Evolutionary conservation across 2,329 filamentous ascomycete species (phyloP).

Genomic region (Aspergillus novofumigatus): DNA sequence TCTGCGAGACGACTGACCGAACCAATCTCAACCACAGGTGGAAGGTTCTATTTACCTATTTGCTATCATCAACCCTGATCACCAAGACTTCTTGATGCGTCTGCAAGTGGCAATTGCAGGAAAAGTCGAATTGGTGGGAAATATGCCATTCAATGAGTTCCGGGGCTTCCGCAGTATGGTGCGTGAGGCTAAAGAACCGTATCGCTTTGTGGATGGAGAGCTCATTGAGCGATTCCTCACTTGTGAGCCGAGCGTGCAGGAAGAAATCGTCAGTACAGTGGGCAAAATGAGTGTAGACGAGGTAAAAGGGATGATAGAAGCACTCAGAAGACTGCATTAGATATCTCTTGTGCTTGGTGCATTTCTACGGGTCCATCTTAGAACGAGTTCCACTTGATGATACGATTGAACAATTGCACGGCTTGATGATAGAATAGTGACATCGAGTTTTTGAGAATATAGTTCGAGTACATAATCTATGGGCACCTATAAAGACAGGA

Average conservation of each 20-base stretch:
- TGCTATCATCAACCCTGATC: conserved; percentile 66
- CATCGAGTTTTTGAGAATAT: not conserved
- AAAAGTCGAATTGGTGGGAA: conserved; percentile 64
- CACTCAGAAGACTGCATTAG: conserved; percentile 49
- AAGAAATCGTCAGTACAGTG: conserved; percentile 49
- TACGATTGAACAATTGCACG: not conserved
- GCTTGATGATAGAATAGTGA: not conserved
- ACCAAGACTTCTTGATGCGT: conserved; percentile 75
- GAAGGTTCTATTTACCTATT: conserved; percentile 92
- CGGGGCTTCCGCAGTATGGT: conserved; percentile 75
- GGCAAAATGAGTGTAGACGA: conserved; percentile 52
- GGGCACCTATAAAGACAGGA: not conserved
- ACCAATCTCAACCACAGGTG: conserved; percentile 49
- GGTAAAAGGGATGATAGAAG: conserved; percentile 60
- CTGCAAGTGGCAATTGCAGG: conserved; percentile 70
- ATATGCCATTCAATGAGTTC: conserved; percentile 72
- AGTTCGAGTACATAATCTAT: not conserved
- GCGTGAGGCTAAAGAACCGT: conserved; percentile 68
- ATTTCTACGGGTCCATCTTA: not conserved
- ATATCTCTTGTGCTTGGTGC: not conserved
- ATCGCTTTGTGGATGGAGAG: conserved; percentile 87
- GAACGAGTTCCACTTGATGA: not conserved
- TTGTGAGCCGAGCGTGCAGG: conserved; percentile 56
- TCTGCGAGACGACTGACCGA: not conserved
- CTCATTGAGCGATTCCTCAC: conserved; percentile 82